Evolutionary conservation across 2,329 filamentous ascomycete genomes (phyloP), one percentile per base, ranked within the genome.

Genomic region (Paracoccidioides brasiliensis): DNA sequence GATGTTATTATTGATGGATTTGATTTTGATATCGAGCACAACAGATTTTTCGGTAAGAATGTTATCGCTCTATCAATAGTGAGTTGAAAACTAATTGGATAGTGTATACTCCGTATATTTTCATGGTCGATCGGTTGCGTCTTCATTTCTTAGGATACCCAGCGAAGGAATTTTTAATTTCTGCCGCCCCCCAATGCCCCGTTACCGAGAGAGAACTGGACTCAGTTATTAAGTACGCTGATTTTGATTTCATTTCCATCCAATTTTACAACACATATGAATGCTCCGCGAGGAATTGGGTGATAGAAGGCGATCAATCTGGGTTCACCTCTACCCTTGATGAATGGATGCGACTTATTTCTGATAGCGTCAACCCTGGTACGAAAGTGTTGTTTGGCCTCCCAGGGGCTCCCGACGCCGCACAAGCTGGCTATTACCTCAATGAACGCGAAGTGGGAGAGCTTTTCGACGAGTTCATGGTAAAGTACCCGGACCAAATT

Each of bases 361-460:
- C 66, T 54, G 51, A 46, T 8, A 70, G 69, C 40, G 68, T 69
- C 2, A 67, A 69, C 46, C 74, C 72, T 32, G 56, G 71, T 53
- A 72, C 76, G 30, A 81, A 79, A 68, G 66, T 82, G 33, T 80
- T 74, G 65, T 63, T 82, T 15, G 80, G 80, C 58, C 67, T 82
- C 40, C 70, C 73, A 4, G 72, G 70, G 49, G 61, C 69, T 28
- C 30, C 61, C 4, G 38, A 33, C 12, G 69, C 69, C 3, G 66
- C 66, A 2, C 63, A 60, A 22, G 50, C 63, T 14, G 61, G 64
- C 0, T 72, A 71, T 61, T 82, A 81, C 62, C 64, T 82, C 14
- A 65, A n/a, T n/a, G n/a, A n/a, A n/a, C n/a, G n/a, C n/a, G 72
- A 80, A 57, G 77, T 74, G 2, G 65, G 73, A 54, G 61, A 63